Percentiles rank a stretch among this genome's conserved stretches.
Evolutionary conservation across 805 yeast genomes (phyloP).

Genomic region (Ogataea nonfermentans): DNA sequence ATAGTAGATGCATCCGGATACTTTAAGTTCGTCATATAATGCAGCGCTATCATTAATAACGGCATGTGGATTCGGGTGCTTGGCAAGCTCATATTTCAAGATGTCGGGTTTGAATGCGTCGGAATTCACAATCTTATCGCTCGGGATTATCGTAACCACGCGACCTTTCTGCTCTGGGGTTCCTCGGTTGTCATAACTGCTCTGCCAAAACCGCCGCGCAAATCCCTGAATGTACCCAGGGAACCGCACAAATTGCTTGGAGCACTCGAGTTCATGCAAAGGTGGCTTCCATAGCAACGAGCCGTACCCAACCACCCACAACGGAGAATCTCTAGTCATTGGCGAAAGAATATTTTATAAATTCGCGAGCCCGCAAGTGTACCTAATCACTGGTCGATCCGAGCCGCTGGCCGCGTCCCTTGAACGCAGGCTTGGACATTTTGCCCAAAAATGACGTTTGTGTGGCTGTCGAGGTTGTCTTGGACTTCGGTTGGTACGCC

Average conservation of each 20-base stretch:
- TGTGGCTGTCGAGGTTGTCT: constrained; percentile 5
- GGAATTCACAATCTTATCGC: constrained; percentile 48
- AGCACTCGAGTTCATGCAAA: constrained; percentile 48
- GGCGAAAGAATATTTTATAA: constrained; percentile 1
- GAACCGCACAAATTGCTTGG: constrained; percentile 32
- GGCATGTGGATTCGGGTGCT: constrained; percentile 16
- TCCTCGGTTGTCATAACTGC: constrained; percentile 87
- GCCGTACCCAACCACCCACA: constrained; percentile 91
- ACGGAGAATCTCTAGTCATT: constrained; percentile 14
- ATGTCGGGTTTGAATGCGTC: constrained; percentile 43
- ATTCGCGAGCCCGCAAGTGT: not conserved
- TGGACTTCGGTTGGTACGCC: constrained; percentile 17
- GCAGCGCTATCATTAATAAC: constrained; percentile 14
- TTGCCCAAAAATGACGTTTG: constrained; percentile 18
- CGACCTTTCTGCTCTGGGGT: constrained; percentile 85
- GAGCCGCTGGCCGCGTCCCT: constrained; percentile 40
- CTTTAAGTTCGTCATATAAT: constrained; percentile 47
- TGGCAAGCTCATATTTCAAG: constrained; percentile 25
- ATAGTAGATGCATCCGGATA: constrained; percentile 84
- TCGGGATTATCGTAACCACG: constrained; percentile 76
- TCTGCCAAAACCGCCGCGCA: constrained; percentile 87
- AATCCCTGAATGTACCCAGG: constrained; percentile 78
- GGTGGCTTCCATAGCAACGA: constrained; percentile 90
- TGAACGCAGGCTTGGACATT: constrained; percentile 26
- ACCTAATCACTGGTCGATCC: constrained; percentile 24